Evolutionary conservation across 257 asterid species (phyloP).

Genomic region (Fraxinus americana): DNA sequence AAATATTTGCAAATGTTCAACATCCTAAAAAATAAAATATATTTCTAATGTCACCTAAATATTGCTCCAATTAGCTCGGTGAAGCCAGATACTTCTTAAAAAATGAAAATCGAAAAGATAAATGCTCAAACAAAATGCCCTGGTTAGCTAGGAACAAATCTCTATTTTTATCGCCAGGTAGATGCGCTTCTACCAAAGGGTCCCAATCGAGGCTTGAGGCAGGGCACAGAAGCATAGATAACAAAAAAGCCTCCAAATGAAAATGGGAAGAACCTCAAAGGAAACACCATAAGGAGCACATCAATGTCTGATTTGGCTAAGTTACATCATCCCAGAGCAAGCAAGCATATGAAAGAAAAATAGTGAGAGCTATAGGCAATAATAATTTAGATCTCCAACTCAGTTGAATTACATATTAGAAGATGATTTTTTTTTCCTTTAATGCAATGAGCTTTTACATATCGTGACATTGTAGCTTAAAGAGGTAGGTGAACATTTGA

Average conservation of each 20-base stretch:
- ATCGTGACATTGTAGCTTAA: not conserved
- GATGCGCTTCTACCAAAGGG: slow-evolving; percentile 45
- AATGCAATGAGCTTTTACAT: not conserved
- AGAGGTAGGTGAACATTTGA: too few species aligned
- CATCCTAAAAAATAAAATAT: not conserved
- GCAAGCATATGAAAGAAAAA: slow-evolving; percentile 1
- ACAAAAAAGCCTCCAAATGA: slow-evolving; percentile 23
- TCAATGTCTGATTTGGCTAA: slow-evolving; percentile 56
- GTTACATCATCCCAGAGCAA: slow-evolving; percentile 46
- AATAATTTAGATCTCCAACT: not conserved
- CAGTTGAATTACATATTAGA: not conserved
- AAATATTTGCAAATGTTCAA: not conserved
- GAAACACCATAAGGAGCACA: slow-evolving; percentile 43
- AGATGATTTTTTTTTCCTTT: not conserved
- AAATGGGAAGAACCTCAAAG: slow-evolving; percentile 18
- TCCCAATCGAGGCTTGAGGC: slow-evolving; percentile 20
- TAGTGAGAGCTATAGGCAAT: not conserved
- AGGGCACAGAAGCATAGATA: slow-evolving; percentile 28
- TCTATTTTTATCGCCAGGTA: slow-evolving; percentile 30
- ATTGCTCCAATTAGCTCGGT: not conserved
- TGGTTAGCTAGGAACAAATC: slow-evolving; percentile 43
- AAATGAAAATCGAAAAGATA: not conserved
- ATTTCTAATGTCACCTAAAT: not conserved
- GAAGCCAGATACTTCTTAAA: not conserved
- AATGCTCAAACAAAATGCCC: slow-evolving; percentile 12